Evolutionary conservation across 2,329 filamentous ascomycete genomes (phyloP), one percentile per base, ranked within the genome.

Genomic region (Paracoccidioides lutzii): DNA sequence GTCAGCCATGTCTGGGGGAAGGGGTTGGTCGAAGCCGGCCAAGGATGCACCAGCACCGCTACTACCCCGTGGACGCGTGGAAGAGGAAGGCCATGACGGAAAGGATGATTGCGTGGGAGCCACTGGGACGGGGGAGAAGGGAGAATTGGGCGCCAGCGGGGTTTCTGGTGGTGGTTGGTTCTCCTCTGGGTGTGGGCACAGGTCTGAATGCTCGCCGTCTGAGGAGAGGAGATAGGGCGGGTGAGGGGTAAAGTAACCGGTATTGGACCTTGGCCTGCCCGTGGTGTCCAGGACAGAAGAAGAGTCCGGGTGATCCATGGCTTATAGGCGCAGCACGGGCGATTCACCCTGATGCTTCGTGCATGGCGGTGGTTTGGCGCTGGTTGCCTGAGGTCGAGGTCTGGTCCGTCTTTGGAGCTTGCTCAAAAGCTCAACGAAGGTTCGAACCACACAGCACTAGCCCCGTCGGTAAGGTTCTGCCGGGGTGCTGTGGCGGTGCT

Each of bases 231-330:
- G 62, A 46, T 69, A 70, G n/a, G 67, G 58, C 33, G 67, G 65
- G 22, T 66, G 64, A 41, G 69, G 62, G 37, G 22, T 5, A 57
- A 67, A 68, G 55, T 74, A 72, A 56, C 74, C 72, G 41, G 71
- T 70, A 14, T 22, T 22, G 37, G 71, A 74, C 38, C 69, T 72
- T 38, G 67, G 71, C 56, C 67, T 68, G 55, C 71, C 70, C 14
- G 70, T 22, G 22, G 22, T 72, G 57, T 74, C 73, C 57, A 67
- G 63, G 45, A 66, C 68, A 37, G 66, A 62, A 35, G 49, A 5
- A 58, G 70, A 64, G 58, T 73, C 73, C 53, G 72, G 65, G 56
- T 69, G 68, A 65, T 76, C 73, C 72, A 75, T 73, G 59, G 66
- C 62, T 57, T 66, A 64, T 15, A 28, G 33, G 33, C 33, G 14